A percentile compares a stretch with the other conserved stretches of the same genome.
phyloP scores from a whole-genome alignment of 108 stramenopile genomes.

The Cyclotella cryptica region DNA sequence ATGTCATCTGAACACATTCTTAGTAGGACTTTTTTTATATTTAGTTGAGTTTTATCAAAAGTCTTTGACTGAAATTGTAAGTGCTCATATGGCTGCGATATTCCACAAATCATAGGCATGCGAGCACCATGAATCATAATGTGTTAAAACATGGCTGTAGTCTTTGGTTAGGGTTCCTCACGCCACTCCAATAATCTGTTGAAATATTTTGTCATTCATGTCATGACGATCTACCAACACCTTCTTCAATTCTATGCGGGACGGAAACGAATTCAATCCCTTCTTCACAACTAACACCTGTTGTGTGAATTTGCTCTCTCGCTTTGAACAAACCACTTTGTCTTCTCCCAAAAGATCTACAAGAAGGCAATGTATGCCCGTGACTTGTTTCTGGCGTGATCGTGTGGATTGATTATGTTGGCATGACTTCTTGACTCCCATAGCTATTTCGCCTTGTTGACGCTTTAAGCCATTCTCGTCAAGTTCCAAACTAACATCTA shows the following conservation, averaged over 20 bases:
- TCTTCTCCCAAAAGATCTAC: slow-evolving; percentile 14
- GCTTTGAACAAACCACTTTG: not conserved
- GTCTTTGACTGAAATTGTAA: too few relatives aligned
- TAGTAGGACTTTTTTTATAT: too few relatives aligned
- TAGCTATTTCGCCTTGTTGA: not conserved
- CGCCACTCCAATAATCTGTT: slow-evolving; percentile 12
- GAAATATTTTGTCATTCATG: slow-evolving; percentile 12
- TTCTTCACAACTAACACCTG: not conserved
- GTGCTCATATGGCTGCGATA: too few relatives aligned
- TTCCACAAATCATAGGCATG: too few relatives aligned
- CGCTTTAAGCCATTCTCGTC: not conserved
- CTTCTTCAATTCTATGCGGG: slow-evolving; percentile 17
- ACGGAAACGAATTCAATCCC: slow-evolving; percentile 15
- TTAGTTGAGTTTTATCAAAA: too few relatives aligned
- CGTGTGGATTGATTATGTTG: not conserved
- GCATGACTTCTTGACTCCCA: not conserved
- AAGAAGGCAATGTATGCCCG: not conserved
- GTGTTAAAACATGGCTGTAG: too few relatives aligned
- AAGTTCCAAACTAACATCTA: slow-evolving; percentile 15
- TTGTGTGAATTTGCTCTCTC: not conserved
- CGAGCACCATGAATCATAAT: too few relatives aligned
- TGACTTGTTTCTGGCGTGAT: not conserved
- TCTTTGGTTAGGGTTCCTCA: not conserved
- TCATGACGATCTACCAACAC: slow-evolving; percentile 11
- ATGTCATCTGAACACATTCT: too few relatives aligned